These are phyloP conservation scores for Nitzschia inconspicua DNA, from an alignment of 108 stramenopile species.

Conservation along the genomic window DNA sequence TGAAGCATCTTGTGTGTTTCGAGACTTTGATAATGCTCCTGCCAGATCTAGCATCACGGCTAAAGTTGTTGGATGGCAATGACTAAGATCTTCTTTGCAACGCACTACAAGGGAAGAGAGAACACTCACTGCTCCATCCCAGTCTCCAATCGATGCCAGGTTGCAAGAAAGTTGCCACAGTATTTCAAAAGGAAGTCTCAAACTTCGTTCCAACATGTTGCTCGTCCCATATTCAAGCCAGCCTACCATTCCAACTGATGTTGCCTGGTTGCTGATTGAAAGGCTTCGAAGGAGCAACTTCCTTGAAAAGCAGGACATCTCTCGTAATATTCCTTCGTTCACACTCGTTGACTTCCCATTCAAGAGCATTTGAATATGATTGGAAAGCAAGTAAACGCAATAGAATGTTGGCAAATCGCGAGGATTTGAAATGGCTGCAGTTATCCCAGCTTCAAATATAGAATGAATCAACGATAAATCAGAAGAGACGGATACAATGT, in stretches of 20 bases:
- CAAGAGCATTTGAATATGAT: background rate
- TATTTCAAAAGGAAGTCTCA: conserved; percentile 28
- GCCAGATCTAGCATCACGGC: conserved; percentile 38
- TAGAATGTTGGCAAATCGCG: conserved; percentile 33
- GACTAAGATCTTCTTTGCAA: conserved; percentile 31
- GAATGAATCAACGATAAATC: background rate
- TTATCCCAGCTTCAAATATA: conserved; percentile 3
- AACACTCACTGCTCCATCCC: conserved; percentile 28
- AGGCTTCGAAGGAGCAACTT: conserved; percentile 21
- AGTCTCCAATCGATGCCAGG: conserved; percentile 25
- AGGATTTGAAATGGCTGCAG: conserved; percentile 14
- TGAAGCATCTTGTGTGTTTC: conserved; percentile 5
- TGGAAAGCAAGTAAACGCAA: conserved; percentile 26
- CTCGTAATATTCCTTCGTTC: background rate
- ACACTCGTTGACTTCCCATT: background rate
- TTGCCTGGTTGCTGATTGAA: conserved; percentile 38
- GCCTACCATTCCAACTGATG: conserved; percentile 42
- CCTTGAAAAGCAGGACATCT: conserved; percentile 4
- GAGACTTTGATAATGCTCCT: conserved; percentile 10
- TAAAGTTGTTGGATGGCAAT: conserved; percentile 32
- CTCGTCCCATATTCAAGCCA: conserved; percentile 46
- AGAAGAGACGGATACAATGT: background rate
- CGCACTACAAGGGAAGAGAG: conserved; percentile 29
- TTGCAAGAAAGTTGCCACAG: conserved; percentile 20
- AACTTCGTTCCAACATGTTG: conserved; percentile 26